Base-by-base conservation (phyloP, 1,139 yeast genomes). In the Insectozyma bohioensis region DNA sequence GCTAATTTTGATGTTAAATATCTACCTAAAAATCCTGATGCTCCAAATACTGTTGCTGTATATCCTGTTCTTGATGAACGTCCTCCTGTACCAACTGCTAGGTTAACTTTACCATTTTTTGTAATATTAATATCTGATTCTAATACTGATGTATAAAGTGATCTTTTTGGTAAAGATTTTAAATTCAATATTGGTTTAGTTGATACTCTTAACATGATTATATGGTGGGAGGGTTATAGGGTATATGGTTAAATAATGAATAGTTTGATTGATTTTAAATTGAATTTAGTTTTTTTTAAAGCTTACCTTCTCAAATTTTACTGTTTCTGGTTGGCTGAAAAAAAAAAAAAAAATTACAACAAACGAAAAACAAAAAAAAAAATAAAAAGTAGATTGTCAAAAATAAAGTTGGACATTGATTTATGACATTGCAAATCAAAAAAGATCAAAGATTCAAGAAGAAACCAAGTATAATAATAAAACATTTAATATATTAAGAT, bases 11-110 rank as follows among this genome's bases (percentile, higher is more conserved):
- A 67, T 11, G 78, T 73, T 43, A 86, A 60, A 48, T 83, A 76
- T 36, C 88, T 76, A 24, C 95, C 95, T 41, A 86, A 65, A 58
- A 82, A 80, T 1, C 95, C 95, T 33, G 79, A 63, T 21, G 85
- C 88, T 9, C 95, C 95, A 52, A 86, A 86, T 3, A 86, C 92
- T 5, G 95, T 85, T 18, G 92, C 95, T 5, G 92, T 85, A 63
- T 80, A 85, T 2, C 95, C 95, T n/a, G 92, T 81, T 66, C 95
- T 75, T 23, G 95, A 85, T 7, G 95, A 83, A 43, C 87, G 74
- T 25, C 95, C 95, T 28, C 95, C 95, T 31, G 78, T 63, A 40
- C 95, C 95, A 24, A 71, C 70, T 14, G 85, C 60, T 34, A 83
- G 57, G 48, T 79, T 72, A 26, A 87, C 81, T 54, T 86, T 85